phyloP scores from a whole-genome alignment of 2,329 filamentous ascomycete species.

The Penicillium sp. region DNA sequence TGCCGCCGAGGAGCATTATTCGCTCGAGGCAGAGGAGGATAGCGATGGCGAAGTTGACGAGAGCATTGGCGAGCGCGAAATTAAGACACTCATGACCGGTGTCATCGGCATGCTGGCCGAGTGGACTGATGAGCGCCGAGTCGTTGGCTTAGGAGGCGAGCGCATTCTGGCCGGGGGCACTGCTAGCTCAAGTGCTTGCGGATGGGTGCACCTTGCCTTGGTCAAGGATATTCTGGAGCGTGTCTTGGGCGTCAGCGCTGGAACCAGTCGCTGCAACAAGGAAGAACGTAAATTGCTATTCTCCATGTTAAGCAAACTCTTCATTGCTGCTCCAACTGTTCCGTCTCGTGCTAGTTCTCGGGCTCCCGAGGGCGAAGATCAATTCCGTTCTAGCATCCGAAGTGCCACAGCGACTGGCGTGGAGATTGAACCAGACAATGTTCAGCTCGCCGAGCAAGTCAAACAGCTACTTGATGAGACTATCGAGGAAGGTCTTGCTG shows the following conservation, averaged over 20 bases:
- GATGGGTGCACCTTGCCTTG: constrained; percentile 76
- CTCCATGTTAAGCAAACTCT: constrained; percentile 75
- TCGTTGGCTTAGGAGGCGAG: constrained; percentile 59
- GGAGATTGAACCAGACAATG: constrained; percentile 51
- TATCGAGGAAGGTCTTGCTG: constrained; percentile 46
- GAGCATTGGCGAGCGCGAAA: constrained; percentile 66
- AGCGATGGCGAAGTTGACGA: constrained; percentile 73
- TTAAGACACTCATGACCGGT: constrained; percentile 62
- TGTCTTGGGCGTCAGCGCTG: constrained; percentile 53
- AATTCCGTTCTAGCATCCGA: constrained; percentile 51
- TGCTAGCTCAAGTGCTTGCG: constrained; percentile 57
- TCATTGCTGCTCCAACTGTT: constrained; percentile 66
- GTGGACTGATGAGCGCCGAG: constrained; percentile 90
- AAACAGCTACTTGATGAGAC: constrained; percentile 59
- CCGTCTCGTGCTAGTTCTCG: constrained; percentile 38
- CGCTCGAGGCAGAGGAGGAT: constrained; percentile 69
- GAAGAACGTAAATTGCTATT: constrained; percentile 84
- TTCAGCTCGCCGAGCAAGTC: constrained; percentile 53
- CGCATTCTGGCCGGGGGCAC: constrained; percentile 49
- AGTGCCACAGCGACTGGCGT: constrained; percentile 52
- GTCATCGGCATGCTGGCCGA: constrained; percentile 78
- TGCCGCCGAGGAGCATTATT: constrained; percentile 61
- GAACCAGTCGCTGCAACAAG: constrained; percentile 43
- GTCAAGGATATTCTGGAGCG: constrained; percentile 75
- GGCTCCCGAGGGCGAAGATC: constrained; percentile 59